Base-by-base conservation (phyloP, 2,329 filamentous ascomycete species). In the Aspergillus pseudonomiae region DNA sequence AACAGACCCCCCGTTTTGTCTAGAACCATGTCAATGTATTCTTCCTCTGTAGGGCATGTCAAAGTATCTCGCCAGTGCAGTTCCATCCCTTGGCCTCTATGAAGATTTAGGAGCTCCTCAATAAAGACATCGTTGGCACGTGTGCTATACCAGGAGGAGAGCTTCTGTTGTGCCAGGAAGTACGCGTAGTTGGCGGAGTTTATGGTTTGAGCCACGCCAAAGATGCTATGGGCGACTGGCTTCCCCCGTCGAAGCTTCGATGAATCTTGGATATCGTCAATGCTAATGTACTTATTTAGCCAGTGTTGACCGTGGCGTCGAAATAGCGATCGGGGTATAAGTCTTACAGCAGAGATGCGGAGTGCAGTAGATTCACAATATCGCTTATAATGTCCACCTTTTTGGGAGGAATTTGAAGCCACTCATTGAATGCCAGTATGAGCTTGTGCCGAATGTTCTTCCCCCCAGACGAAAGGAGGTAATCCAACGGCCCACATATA, bases 211-310 rank as follows among this genome's bases (percentile, higher is more conserved):
- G 81, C 76, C 7, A 74, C 74, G 28, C 83, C 83, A 67, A 82
- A 84, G 53, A 84, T 79, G 60, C 73, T 77, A 70, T 85, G 82
- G 0, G 82, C 79, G 2, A 81, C 79, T 4, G 83, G 81, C 4
- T 77, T 70, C 1, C 83, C 82, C 36, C 82, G 76, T 6, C 82
- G 79, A 32, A 84, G 74, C 6, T 74, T 67, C 2, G 81, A 84
- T 58, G 72, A 73, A 67, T 84, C 82, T 71, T 84, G 75, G 28
- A 84, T 78, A 61, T 84, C 82, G 65, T 84, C 82, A 68, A 83
- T 77, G 39, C 78, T 79, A 50, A 1, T 6, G 36, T 39, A 16
- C 36, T 39, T 14, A 19, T 6, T 39, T 16, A n/a, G 41, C 7
- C 10, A 21, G 7, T 6, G 9, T 10, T 45, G 6, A 24, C 1